Evolutionary conservation across 352 stramenopile genomes (phyloP), one percentile per base, ranked within the genome.

Genomic region (Pythium sp.): DNA sequence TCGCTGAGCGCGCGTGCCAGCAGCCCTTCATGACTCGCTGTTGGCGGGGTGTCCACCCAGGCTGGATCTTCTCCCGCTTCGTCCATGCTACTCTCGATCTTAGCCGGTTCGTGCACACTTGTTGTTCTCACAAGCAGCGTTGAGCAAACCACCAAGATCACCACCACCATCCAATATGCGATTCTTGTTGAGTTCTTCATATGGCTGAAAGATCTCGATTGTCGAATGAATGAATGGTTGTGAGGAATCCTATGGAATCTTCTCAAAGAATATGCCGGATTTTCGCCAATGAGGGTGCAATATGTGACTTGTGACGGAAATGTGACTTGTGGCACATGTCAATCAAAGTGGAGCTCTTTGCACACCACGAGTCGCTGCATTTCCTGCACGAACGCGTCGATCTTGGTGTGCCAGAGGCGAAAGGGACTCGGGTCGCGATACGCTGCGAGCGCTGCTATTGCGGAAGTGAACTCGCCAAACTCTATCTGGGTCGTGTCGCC

Each of bases 401-500:
- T 79, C 65, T 91, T 90, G 22, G 69, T n/a, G 43, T 90, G 71
- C 81, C 72, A 86, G 12, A 79, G 20, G 4, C 67, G 58, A 22
- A 90, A 91, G 7, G 83, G 83, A 69, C 76, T 77, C n/a, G 78
- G 73, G 12, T 82, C 71, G 5, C 76, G 54, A 26, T 82, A 65
- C 26, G 73, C 71, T 6, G 83, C 79, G 15, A 91, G 76, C 24
- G 81, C 81, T 1, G 80, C 75, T 12, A 86, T 61, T 5, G 79
- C 79, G 3, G 74, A 67, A 2, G 78, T 56, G 43, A 91, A 91
- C 54, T 91, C 83, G 56, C 87, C 78, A 46, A 90, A 88, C 57
- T 91, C 83, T 34, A 91, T 79, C 60, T 79, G 76, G 2, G 72
- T 62, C 4, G 70, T 70, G 68, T 89, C 83, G 53, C 76, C 73